Conservation (phyloP, 345 rosid genomes). For the Passiflora organensis region DNA sequence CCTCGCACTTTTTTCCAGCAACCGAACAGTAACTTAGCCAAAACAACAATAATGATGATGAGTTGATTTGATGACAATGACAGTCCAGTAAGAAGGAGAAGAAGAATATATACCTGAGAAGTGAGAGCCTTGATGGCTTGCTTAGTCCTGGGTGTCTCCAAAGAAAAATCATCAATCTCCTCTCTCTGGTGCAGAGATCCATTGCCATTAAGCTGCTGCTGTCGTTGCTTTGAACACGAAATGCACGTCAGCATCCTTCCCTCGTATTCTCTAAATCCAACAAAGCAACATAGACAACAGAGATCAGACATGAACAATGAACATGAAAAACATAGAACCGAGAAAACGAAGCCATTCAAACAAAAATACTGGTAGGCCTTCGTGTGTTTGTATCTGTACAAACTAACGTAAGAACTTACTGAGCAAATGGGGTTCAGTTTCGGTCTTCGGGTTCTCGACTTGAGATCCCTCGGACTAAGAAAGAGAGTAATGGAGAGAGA, state of each 20-base stretch:
- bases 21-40: not conserved
- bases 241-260: constrained; percentile 81
- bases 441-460: not conserved
- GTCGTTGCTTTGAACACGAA: constrained; percentile 61
- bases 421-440: too few species aligned
- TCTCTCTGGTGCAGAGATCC: constrained; percentile 51
- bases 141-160: constrained; percentile 65
- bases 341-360: too few species aligned
- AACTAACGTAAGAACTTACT: too few species aligned
- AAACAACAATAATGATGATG: too few species aligned
- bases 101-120: constrained; percentile 48
- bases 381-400: not conserved
- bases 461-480: too few species aligned
- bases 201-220: constrained; percentile 24
- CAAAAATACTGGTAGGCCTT: too few species aligned
- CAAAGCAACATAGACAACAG: constrained; percentile 19
- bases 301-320: constrained; percentile 22
- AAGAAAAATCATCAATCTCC: constrained; percentile 29
- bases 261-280: constrained; percentile 11
- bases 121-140: constrained; percentile 72
- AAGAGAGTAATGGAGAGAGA: too few species aligned
- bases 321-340: too few species aligned
- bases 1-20: not conserved
- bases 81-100: too few species aligned
- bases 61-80: too few species aligned